Evolutionary conservation across 257 asterid genomes (phyloP), one percentile per base, ranked within the genome.

Genomic region (Oldenlandia corymbosa): DNA sequence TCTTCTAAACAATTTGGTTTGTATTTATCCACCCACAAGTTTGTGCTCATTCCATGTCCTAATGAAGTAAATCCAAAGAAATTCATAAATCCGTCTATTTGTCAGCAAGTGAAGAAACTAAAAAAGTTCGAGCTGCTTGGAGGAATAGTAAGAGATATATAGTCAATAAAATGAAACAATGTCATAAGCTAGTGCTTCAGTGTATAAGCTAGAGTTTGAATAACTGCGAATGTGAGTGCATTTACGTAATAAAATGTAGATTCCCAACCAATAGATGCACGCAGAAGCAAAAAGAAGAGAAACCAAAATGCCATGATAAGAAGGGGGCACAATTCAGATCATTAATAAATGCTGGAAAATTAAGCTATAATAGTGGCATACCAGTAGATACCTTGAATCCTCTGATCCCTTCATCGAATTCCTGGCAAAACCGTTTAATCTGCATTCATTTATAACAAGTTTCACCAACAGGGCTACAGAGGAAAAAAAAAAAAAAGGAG

Each of bases 351-450:
- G 31, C 18, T 51, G 43, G n/a, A 46, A 75, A 67, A 57, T 60
- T 10, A 68, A 66, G 42, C 67, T 71, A 41, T 23, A 60, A 63
- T 67, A 74, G 69, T 68, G 68, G 96, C 95, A 81, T 91, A 91
- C 98, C 96, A 83, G 79, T 62, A 80, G 93, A 80, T 84, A 81
- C 89, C 88, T 86, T 83, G 96, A 77, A 73, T 76, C 86, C 90
- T 42, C 73, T 47, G 67, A 82, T 73, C 70, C 88, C 92, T 39
- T 79, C 84, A 71, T 83, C 84, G 51, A 86, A 79, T 62, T 91
- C 96, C 75, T 83, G 73, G 45, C 92, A 84, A 30, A 91, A 78
- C 67, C 67, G 78, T 75, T 73, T 83, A 63, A 91, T 82, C 96
- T 86, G 83, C 80, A 83, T 53, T 56, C 32, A 74, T 39, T 37